Base-by-base conservation (phyloP, 2,329 filamentous ascomycete species). In the Colletotrichum euphorbiae region DNA sequence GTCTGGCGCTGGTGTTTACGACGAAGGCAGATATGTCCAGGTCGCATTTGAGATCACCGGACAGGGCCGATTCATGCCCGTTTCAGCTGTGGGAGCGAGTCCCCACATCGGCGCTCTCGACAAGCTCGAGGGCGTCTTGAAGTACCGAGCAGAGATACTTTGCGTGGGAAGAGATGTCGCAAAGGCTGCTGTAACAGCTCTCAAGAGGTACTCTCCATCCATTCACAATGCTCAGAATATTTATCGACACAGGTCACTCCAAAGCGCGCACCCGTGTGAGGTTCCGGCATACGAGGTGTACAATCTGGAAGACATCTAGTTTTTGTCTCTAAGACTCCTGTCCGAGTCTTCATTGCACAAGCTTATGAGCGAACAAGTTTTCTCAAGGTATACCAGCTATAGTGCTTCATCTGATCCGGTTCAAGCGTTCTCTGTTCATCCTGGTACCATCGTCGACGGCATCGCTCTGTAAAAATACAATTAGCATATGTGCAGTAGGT, bases 131-230 rank as follows among this genome's bases (percentile, higher is more conserved):
- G 76, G 81, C 56, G 78, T 85, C 0, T 78, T 80, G 4, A 84
- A 86, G 71, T 78, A 80, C 42, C 80, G 77, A 61, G 82, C 83
- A 3, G 84, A 87, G 75, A 78, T 80, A 2, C 71, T 85, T 21
- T 85, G 84, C 73, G 69, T 80, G 13, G 82, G 82, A 0, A 75
- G 75, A 62, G 80, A 85, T 7, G 73, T 80, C 48, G 75, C 77
- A 0, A 75, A 75, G 42, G 77, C 78, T 36, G 83, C 81, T 8
- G 83, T 86, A n/a, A n/a, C n/a, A n/a, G n/a, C n/a, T n/a, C n/a
- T n/a, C n/a, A n/a, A n/a, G n/a, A n/a, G n/a, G n/a, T n/a, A n/a
- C n/a, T n/a, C n/a, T n/a, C n/a, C n/a, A n/a, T n/a, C n/a, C n/a
- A n/a, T n/a, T n/a, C n/a, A n/a, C n/a, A n/a, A n/a, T n/a, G n/a